Percentiles rank a stretch among this genome's conserved stretches.
Conservation (phyloP, 257 asterid species). For the Fraxinus cuspidata region DNA sequence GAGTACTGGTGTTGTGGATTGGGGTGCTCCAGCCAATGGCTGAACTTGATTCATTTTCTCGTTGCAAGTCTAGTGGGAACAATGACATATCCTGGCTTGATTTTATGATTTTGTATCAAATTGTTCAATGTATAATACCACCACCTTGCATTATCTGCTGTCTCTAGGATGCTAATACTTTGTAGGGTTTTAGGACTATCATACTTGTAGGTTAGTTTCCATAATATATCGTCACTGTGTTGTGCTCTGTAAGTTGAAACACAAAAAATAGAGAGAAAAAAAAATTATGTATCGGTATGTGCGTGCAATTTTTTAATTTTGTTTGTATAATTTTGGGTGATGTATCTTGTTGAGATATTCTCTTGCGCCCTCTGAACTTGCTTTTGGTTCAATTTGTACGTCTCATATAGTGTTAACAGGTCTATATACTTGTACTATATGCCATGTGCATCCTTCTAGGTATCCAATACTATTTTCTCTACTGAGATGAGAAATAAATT, state of each 20-base stretch:
- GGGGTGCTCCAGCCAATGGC: conserved; percentile 17
- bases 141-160: conserved; percentile 26
- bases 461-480: too few relatives aligned
- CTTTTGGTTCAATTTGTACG: too few relatives aligned
- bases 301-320: too few relatives aligned
- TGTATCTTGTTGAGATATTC: too few relatives aligned
- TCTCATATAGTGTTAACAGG: too few relatives aligned
- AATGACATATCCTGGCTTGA: conserved; percentile 31
- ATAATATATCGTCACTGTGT: conserved; percentile 22
- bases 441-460: too few relatives aligned
- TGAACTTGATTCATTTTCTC: conserved; percentile 25
- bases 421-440: too few relatives aligned
- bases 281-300: too few relatives aligned
- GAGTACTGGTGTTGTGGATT: conserved; percentile 15
- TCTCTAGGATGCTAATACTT: conserved; percentile 36
- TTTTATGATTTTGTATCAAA: conserved; percentile 45
- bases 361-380: too few relatives aligned
- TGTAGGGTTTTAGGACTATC: conserved; percentile 43
- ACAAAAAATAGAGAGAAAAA: too few relatives aligned
- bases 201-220: conserved; percentile 47
- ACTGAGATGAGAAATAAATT: too few relatives aligned
- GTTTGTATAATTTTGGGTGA: too few relatives aligned
- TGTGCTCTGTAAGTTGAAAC: conserved; percentile 41
- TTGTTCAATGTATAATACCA: conserved; percentile 24
- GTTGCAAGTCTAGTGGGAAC: conserved; percentile 31